Conservation (phyloP, 345 rosid genomes). For the Populus tremula region DNA sequence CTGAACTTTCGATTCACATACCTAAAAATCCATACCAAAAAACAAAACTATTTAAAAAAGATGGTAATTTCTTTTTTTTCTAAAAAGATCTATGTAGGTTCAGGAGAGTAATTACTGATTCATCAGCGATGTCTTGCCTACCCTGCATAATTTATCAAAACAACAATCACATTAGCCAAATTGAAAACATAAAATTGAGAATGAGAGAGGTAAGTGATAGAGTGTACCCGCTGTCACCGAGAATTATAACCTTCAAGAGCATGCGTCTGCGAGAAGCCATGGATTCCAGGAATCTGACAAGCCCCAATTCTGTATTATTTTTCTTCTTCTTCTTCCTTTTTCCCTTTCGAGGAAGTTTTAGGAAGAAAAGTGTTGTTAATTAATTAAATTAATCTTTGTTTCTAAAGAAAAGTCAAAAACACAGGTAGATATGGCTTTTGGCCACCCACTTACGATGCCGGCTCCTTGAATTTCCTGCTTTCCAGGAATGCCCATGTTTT, state of each 20-base stretch:
- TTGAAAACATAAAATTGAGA: not conserved
- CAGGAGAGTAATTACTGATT: conserved; percentile 65
- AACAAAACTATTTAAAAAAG: not conserved
- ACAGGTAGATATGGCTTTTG: not conserved
- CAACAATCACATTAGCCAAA: not conserved
- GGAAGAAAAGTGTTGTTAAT: not conserved
- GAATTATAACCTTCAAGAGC: conserved; percentile 80
- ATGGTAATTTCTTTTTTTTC: not conserved
- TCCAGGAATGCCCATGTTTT: not conserved
- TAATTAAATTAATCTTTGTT: not conserved
- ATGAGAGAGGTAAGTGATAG: not conserved
- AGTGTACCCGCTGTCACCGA: conserved; percentile 79
- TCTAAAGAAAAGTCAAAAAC: not conserved
- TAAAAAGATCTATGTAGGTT: conserved; percentile 13
- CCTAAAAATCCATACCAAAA: conserved; percentile 34
- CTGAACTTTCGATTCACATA: conserved; percentile 89
- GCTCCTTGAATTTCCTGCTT: not conserved
- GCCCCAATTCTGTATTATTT: not conserved
- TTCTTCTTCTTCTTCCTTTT: not conserved
- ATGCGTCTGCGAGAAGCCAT: conserved; percentile 83
- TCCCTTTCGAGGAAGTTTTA: not conserved
- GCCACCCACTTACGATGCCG: not conserved
- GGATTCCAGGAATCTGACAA: not conserved
- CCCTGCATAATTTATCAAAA: conserved; percentile 37
- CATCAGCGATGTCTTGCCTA: conserved; percentile 92